Percentiles rank a stretch among this genome's conserved stretches.
Conservation (phyloP, 176 grass and related monocot genomes). For the Phyllostachys edulis region DNA sequence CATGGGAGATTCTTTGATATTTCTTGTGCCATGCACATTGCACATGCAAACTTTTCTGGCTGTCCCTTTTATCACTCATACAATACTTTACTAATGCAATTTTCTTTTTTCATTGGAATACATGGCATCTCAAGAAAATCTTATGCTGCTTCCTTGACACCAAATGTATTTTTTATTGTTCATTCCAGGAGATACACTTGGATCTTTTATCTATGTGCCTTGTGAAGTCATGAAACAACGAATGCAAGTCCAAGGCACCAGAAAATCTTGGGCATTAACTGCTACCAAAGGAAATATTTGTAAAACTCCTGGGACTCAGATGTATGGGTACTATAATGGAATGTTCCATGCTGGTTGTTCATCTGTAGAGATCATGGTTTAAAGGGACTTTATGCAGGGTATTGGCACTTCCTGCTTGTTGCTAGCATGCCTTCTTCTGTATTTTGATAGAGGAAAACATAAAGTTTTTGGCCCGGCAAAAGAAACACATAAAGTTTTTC, state of each 20-base stretch:
- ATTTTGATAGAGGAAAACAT: too few species aligned
- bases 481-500: background rate
- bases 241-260: constrained; percentile 99
- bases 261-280: too few species aligned
- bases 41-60: constrained; percentile 9
- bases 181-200: constrained; percentile 90
- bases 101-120: constrained; percentile 18
- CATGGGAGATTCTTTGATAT: background rate
- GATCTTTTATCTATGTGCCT: constrained; percentile 93
- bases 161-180: constrained; percentile 11
- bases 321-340: too few species aligned
- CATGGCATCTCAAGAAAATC: constrained; percentile 13
- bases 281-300: too few species aligned
- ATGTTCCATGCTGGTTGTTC: too few species aligned
- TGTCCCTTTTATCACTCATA: background rate
- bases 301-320: too few species aligned
- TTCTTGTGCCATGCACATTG: background rate
- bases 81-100: background rate
- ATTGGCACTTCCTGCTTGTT: too few species aligned
- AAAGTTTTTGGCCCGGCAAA: too few species aligned
- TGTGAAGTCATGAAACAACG: constrained; percentile 96
- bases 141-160: constrained; percentile 9
- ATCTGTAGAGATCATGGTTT: too few species aligned
- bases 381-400: too few species aligned
- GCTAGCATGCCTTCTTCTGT: background rate